Evolutionary conservation across 2,329 filamentous ascomycete species (phyloP).

Genomic region (Beauveria bassiana): DNA sequence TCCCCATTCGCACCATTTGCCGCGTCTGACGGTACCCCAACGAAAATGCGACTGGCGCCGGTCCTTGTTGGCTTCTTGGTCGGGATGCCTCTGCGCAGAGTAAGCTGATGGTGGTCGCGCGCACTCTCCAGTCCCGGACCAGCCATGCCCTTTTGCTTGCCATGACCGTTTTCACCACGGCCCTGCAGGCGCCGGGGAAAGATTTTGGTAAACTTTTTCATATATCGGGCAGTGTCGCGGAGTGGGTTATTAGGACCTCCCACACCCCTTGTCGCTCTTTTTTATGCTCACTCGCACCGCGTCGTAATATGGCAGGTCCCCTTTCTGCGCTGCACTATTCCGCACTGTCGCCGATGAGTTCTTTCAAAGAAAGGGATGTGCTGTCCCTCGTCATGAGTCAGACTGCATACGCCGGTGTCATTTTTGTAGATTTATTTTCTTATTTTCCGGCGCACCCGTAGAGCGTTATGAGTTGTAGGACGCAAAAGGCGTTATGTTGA

Average conservation of each 20-base stretch:
- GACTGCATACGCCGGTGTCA: not conserved
- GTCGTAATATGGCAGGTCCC: not conserved
- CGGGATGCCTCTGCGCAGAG: conserved; percentile 15
- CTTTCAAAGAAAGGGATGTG: not conserved
- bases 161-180: conserved; percentile 16
- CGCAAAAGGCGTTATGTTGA: not conserved
- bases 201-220: conserved; percentile 31
- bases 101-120: conserved; percentile 29
- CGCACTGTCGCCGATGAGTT: not conserved
- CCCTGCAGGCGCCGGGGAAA: conserved; percentile 25
- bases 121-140: conserved; percentile 15
- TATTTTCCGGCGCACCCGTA: not conserved
- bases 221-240: conserved; percentile 13
- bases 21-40: conserved; percentile 14
- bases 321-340: not conserved
- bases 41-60: conserved; percentile 21
- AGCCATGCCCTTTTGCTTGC: conserved; percentile 9
- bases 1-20: not conserved
- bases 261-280: conserved; percentile 1
- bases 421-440: not conserved
- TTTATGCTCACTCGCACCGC: not conserved
- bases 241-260: not conserved
- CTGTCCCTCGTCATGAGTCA: not conserved
- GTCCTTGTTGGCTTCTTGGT: conserved; percentile 20
- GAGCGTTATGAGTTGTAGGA: not conserved